Conservation (phyloP, 768 basidiomycete species). For the Trametes cubensis region DNA sequence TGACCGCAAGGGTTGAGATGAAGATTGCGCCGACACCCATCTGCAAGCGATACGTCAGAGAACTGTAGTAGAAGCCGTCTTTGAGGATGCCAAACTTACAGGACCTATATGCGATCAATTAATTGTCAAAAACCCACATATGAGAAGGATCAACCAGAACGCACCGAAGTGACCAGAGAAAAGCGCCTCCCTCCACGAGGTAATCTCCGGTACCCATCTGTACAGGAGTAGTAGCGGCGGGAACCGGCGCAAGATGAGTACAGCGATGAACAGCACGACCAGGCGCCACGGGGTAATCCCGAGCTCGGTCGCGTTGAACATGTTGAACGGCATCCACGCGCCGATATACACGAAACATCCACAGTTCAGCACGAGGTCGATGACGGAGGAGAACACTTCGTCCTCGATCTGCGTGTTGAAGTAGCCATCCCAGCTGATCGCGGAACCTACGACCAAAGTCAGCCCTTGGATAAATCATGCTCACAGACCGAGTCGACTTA, state of each 20-base stretch:
- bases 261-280: constrained; percentile 61
- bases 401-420: constrained; percentile 81
- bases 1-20: constrained; percentile 73
- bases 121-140: too few relatives aligned
- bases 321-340: constrained; percentile 77
- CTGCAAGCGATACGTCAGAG: constrained; percentile 34
- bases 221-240: constrained; percentile 79
- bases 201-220: constrained; percentile 85
- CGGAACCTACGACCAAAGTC: constrained; percentile 56
- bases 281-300: constrained; percentile 75
- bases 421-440: constrained; percentile 90
- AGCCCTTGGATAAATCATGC: too few relatives aligned
- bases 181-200: constrained; percentile 80
- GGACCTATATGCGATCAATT: neutral
- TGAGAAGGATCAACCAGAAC: constrained; percentile 10
- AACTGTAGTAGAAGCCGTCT: neutral
- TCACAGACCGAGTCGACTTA: constrained; percentile 30
- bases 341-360: constrained; percentile 84
- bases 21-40: constrained; percentile 96
- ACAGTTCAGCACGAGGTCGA: constrained; percentile 85
- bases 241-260: constrained; percentile 78
- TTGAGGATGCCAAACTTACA: neutral
- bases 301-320: constrained; percentile 57
- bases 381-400: constrained; percentile 85
- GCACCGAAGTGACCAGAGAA: constrained; percentile 91